Evolutionary conservation across 179 eudicot species (phyloP), one percentile per base, ranked within the genome.

Genomic region (Monotropa hypopitys): DNA sequence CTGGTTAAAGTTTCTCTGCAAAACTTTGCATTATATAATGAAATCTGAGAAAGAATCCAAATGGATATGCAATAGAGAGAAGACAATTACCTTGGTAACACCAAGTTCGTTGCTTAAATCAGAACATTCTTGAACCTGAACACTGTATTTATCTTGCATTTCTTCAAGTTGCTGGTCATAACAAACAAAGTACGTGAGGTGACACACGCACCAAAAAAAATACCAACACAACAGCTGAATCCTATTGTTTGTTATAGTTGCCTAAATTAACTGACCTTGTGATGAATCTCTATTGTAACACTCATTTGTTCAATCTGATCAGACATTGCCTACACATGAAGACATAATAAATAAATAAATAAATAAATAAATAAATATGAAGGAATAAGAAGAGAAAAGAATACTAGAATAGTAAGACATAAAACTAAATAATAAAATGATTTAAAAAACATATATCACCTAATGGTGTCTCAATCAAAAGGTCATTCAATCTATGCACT

Each of bases 251-350:
- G 56, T 45, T 40, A 23, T 0, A 45, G 67, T 53, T 16, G 49
- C 69, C 40, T 56, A 42, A 73, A 28, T 15, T 70, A 77, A 77
- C 84, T 30, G 61, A 91, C 99, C 93, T 91, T 93, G 75, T 93
- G 98, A 46, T 91, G 88, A 65, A 43, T 90, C 72, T 96, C 99
- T 30, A 96, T 84, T 26, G 88, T 87, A 23, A 87, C 70, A 38
- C 91, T 92, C 97, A 96, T 90, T 74, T 88, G 97, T 83, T 93
- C 97, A 79, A 91, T 89, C 80, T 90, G 94, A 78, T 96, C 98
- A 13, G 93, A 80, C 99, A 96, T 96, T 79, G 94, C 89, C 99
- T 96, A 78, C 16, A 50, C 68, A 83, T 42, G 35, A 70, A 43
- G 51, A 79, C 78, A 23, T 11, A 54, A 38, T 4, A 74, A 21